Percentiles rank a stretch among this genome's conserved stretches.
Evolutionary conservation across 768 basidiomycete species (phyloP).

Genomic region (Leccinum pellstonianum): DNA sequence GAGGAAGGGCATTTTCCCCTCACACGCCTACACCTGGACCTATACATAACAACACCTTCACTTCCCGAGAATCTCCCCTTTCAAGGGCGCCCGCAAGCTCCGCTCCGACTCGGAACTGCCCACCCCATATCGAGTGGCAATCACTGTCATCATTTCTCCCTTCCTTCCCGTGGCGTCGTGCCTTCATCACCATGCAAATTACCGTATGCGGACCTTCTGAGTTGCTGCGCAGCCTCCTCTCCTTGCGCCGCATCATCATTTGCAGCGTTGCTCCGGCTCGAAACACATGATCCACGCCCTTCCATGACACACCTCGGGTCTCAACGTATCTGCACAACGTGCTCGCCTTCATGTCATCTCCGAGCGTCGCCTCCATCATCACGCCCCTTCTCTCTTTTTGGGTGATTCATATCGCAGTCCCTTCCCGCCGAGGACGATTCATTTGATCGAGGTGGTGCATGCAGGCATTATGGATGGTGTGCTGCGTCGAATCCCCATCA

Average conservation of each 20-base stretch:
- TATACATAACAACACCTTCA: conserved; percentile 19
- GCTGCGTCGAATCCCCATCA: not conserved
- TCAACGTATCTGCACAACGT: conserved; percentile 11
- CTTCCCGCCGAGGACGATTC: not conserved
- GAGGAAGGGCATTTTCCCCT: conserved; percentile 19
- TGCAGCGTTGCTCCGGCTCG: conserved; percentile 23
- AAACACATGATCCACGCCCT: conserved; percentile 24
- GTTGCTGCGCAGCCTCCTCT: conserved; percentile 22
- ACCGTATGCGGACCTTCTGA: conserved; percentile 11
- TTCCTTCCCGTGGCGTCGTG: conserved; percentile 17
- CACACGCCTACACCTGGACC: conserved; percentile 4
- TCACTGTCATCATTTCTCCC: conserved; percentile 2
- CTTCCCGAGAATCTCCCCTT: conserved; percentile 6
- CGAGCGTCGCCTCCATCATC: conserved; percentile 13
- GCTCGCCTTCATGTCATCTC: conserved; percentile 24
- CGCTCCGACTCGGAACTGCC: conserved; percentile 21
- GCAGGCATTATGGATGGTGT: not conserved
- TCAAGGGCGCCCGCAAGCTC: conserved; percentile 16
- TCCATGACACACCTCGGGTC: conserved; percentile 12
- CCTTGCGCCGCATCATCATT: conserved; percentile 21
- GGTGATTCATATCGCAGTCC: not conserved
- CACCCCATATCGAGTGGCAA: conserved; percentile 12
- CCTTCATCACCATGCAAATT: conserved; percentile 13
- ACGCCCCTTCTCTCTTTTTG: not conserved
- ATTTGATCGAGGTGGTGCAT: not conserved